Conservation (phyloP, 371 early-diverging fungal species). For the Rhizopus microsporus region DNA sequence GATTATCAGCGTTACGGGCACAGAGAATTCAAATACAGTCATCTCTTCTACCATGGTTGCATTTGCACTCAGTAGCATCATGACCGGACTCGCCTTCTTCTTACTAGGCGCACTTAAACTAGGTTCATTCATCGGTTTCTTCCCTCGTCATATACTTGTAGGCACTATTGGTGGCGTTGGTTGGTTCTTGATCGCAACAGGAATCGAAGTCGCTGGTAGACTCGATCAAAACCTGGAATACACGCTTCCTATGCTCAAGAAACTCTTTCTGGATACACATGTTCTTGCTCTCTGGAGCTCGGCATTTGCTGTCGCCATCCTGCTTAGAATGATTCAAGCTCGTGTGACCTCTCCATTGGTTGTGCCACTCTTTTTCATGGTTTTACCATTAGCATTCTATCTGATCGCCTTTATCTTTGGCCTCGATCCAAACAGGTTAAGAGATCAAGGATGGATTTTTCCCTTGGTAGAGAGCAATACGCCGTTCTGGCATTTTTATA, state of each 20-base stretch:
- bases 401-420: constrained; percentile 58
- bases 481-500: constrained; percentile 89
- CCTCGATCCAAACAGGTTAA: constrained; percentile 64
- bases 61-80: constrained; percentile 79
- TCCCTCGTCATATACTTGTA: constrained; percentile 94
- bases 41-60: constrained; percentile 90
- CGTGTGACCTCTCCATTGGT: constrained; percentile 65
- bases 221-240: constrained; percentile 56
- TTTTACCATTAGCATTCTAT: constrained; percentile 83
- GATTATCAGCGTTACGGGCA: constrained; percentile 64
- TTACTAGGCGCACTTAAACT: constrained; percentile 83
- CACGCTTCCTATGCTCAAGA: constrained; percentile 54
- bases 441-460: constrained; percentile 87
- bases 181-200: constrained; percentile 91
- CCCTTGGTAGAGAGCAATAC: constrained; percentile 66
- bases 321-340: constrained; percentile 58
- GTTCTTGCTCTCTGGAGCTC: constrained; percentile 79
- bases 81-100: constrained; percentile 89
- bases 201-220: constrained; percentile 84
- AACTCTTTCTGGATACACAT: constrained; percentile 58
- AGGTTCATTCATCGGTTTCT: constrained; percentile 85
- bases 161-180: constrained; percentile 97
- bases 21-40: constrained; percentile 62
- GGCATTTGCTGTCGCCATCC: constrained; percentile 70
- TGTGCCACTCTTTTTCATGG: constrained; percentile 85